phyloP scores from a whole-genome alignment of 2,329 filamentous ascomycete genomes.

The Ascochyta viciae-villosae region DNA sequence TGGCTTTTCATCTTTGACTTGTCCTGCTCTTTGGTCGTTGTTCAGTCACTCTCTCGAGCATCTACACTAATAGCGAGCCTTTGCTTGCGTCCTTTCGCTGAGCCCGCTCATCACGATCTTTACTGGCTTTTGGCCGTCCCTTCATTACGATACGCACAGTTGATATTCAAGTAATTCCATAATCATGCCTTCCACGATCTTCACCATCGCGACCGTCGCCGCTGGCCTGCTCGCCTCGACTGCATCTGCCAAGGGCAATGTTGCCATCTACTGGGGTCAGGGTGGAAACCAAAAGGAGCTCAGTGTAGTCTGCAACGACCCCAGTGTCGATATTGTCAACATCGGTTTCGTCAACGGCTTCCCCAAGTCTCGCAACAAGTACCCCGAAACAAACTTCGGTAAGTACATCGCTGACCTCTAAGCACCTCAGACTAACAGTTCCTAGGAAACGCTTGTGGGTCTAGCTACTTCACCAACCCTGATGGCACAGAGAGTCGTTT shows the following conservation, averaged over 20 bases:
- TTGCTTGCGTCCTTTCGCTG: slow-evolving; percentile 66
- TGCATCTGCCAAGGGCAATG: slow-evolving; percentile 54
- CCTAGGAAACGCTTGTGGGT: slow-evolving; percentile 53
- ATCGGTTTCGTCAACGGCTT: slow-evolving; percentile 64
- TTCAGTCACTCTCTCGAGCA: slow-evolving; percentile 42
- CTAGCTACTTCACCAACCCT: slow-evolving; percentile 43
- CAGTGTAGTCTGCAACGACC: slow-evolving; percentile 59
- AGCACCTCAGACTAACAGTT: neutral
- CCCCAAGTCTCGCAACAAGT: slow-evolving; percentile 56
- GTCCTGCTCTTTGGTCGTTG: slow-evolving; percentile 29
- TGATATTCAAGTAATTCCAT: slow-evolving; percentile 32
- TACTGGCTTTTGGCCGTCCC: slow-evolving; percentile 50
- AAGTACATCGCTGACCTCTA: slow-evolving; percentile 29
- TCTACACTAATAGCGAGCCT: slow-evolving; percentile 42
- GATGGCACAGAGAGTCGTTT: slow-evolving; percentile 51
- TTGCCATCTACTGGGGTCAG: slow-evolving; percentile 65
- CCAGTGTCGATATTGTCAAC: slow-evolving; percentile 62
- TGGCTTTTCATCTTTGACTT: slow-evolving; percentile 31
- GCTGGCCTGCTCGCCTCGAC: slow-evolving; percentile 47
- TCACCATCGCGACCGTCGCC: slow-evolving; percentile 43
- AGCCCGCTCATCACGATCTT: slow-evolving; percentile 48
- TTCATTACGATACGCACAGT: slow-evolving; percentile 41
- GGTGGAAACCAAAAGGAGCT: slow-evolving; percentile 58
- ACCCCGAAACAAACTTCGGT: slow-evolving; percentile 63
- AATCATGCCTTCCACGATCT: slow-evolving; percentile 48